Base-by-base conservation (phyloP, 106 monocot genomes). In the Allium sativum region DNA sequence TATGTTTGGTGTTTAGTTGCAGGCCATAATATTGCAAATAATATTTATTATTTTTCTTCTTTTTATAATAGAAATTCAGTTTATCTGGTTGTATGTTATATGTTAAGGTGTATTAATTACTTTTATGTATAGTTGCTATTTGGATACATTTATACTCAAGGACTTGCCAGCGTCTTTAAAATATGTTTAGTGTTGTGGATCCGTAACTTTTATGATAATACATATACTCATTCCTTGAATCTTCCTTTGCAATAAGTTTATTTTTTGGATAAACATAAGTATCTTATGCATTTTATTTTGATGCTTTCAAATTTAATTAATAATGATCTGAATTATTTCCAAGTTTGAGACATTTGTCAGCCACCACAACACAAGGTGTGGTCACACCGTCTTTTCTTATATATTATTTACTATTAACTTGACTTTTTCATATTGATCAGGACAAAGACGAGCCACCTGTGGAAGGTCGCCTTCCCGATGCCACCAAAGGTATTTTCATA, bases 401-500 rank as follows among this genome's bases (percentile, higher is more conserved):
- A 14, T 55, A 16, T 10, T 20, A 55, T 0, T 31, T 56, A 13
- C 7, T 59, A 59, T 41, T 59, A 16, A 42, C 44, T 59, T 8
- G 10, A 31, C 14, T 51, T 9, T 11, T 40, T 59, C 44, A 17
- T 44, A 59, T 42, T 7, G 54, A 12, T 20, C 69, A 88, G 88
- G 88, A 88, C 77, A 88, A 88, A 45, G 61, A 79, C 9, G 72
- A 83, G 45, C 83, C 80, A n/a, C 83, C 88, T n/a, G 65, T 58
- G 43, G 88, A 88, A 67, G 88, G 88, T 10, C 83, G 83, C 40
- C 88, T 88, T 9, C 88, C 88, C 75, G 83, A 88, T 78, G 83
- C 88, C 69, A 88, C 83, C 58, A 75, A 89, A 72, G 84, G 88
- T 84, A 21, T 21, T 44, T 15, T 43, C 51, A 51, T 59, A 44